Evolutionary conservation across 768 basidiomycete species (phyloP).

Genomic region (Xerocomellus intermedius): DNA sequence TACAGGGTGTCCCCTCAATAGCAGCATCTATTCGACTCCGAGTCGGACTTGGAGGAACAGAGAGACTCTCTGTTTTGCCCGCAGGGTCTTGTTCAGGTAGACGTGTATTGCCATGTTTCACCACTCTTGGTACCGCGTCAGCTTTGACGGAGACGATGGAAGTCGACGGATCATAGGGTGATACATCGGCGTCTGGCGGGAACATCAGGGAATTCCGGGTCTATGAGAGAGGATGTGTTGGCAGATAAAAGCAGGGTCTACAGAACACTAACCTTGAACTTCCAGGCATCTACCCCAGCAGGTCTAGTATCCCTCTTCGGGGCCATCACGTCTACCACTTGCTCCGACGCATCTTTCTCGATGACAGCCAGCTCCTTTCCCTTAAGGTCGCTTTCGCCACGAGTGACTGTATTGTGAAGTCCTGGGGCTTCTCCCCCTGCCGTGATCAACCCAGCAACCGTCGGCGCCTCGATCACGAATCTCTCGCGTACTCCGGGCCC

Average conservation of each 20-base stretch:
- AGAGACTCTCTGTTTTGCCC: slow-evolving; percentile 39
- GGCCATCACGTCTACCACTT: slow-evolving; percentile 71
- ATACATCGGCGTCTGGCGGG: slow-evolving; percentile 83
- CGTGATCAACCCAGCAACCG: slow-evolving; percentile 53
- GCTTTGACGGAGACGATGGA: slow-evolving; percentile 28
- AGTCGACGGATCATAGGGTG: slow-evolving; percentile 61
- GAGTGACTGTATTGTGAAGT: slow-evolving; percentile 10
- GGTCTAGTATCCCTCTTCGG: slow-evolving; percentile 69
- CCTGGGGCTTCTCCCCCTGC: slow-evolving; percentile 21
- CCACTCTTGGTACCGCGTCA: slow-evolving; percentile 53
- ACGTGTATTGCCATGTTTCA: slow-evolving; percentile 81
- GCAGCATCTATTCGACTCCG: slow-evolving; percentile 89
- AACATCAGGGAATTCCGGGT: slow-evolving; percentile 96
- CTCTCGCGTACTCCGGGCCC: slow-evolving; percentile 66
- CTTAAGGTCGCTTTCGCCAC: slow-evolving; percentile 25
- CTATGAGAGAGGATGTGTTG: slow-evolving; percentile 38
- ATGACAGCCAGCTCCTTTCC: slow-evolving; percentile 22
- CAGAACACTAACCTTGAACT: slow-evolving; percentile 59
- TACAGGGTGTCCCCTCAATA: slow-evolving; percentile 89
- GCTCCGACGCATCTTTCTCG: slow-evolving; percentile 30
- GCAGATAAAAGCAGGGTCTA: background rate
- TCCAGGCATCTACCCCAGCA: slow-evolving; percentile 79
- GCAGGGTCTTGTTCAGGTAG: slow-evolving; percentile 67
- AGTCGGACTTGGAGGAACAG: slow-evolving; percentile 84
- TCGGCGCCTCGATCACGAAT: slow-evolving; percentile 61